Percentiles rank a stretch among this genome's conserved stretches.
These are phyloP conservation scores for Puya raimondii DNA, from an alignment of 176 grass and related monocot species.

Conservation along the genomic window DNA sequence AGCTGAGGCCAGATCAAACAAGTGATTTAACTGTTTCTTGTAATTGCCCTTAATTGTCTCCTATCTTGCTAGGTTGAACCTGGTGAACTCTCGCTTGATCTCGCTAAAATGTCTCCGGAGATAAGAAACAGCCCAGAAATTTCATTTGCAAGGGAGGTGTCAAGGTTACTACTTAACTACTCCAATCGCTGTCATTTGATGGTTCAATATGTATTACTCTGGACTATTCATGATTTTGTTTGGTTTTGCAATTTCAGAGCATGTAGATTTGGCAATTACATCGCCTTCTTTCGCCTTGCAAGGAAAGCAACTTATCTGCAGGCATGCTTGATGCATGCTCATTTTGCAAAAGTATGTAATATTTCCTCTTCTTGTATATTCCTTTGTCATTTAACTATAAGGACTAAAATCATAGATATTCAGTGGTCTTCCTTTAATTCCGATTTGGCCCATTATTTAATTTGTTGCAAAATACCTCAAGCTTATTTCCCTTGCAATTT, in stretches of 20 bases:
- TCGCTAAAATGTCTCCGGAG: constrained; percentile 92
- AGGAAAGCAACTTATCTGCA: constrained; percentile 84
- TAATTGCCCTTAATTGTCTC: constrained; percentile 18
- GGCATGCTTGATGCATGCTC: constrained; percentile 96
- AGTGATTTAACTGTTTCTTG: neutral
- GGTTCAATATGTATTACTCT: neutral
- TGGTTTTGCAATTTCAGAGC: constrained; percentile 47
- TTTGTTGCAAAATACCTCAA: too few relatives aligned
- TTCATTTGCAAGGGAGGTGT: constrained; percentile 80
- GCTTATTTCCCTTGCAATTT: too few relatives aligned
- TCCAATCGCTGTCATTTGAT: neutral
- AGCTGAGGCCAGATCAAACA: too few relatives aligned
- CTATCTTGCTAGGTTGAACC: constrained; percentile 57
- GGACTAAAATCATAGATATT: neutral
- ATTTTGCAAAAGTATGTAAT: constrained; percentile 74
- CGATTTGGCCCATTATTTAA: too few relatives aligned
- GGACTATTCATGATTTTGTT: neutral
- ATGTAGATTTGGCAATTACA: constrained; percentile 72
- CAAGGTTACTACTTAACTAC: constrained; percentile 56
- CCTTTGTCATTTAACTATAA: neutral
- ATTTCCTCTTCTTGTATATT: neutral
- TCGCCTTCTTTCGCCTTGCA: constrained; percentile 88
- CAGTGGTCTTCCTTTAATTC: too few relatives aligned
- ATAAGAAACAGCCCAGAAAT: constrained; percentile 67
- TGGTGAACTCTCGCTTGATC: constrained; percentile 77